These are phyloP conservation scores for Carex scoparia DNA, from an alignment of 176 grass and related monocot species.

Conservation along the genomic window DNA sequence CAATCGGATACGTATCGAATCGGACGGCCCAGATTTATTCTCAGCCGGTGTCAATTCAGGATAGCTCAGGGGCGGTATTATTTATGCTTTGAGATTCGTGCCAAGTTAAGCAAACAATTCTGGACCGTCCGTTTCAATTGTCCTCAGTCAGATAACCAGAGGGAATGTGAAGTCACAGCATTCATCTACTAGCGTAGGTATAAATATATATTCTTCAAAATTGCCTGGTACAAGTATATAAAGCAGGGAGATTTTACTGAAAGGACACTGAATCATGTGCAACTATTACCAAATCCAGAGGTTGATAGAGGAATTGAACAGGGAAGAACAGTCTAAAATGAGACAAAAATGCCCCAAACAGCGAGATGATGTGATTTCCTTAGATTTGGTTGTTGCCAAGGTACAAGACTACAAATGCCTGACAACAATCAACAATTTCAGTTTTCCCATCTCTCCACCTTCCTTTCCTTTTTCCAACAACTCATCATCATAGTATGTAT, in stretches of 20 bases:
- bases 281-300: background rate
- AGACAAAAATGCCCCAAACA: background rate
- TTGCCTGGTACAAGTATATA: background rate
- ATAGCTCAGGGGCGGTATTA: too few species aligned
- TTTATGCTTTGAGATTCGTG: too few species aligned
- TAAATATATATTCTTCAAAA: background rate
- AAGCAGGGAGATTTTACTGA: background rate
- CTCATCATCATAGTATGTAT: background rate
- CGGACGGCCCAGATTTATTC: too few species aligned
- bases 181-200: background rate
- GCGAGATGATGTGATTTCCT: slow-evolving; percentile 13
- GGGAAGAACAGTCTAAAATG: background rate
- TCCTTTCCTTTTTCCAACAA: slow-evolving; percentile 8
- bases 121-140: too few species aligned
- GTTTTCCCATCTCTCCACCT: background rate
- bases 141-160: too few species aligned
- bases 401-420: slow-evolving; percentile 11
- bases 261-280: background rate
- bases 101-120: too few species aligned
- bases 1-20: too few species aligned
- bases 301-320: background rate
- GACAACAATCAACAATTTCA: slow-evolving; percentile 18
- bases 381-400: slow-evolving; percentile 14
- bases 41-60: too few species aligned
- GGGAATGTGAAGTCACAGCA: background rate